These are phyloP conservation scores for Neoscytalidium dimidiatum DNA, from an alignment of 2,329 filamentous ascomycete species.

Conservation along the genomic window DNA sequence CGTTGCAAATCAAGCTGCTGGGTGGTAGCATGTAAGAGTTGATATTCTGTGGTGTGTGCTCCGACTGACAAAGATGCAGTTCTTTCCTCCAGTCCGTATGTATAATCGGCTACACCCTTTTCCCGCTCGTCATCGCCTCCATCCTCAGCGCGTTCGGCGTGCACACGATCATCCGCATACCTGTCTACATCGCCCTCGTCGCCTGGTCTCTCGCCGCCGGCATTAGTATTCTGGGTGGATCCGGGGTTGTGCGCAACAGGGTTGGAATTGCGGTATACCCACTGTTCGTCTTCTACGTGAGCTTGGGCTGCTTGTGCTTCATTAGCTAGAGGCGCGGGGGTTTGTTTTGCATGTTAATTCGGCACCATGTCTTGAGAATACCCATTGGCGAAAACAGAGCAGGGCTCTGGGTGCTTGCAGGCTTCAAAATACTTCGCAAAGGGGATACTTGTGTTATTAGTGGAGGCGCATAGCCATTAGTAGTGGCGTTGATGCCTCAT, in stretches of 20 bases:
- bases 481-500: neutral
- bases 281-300: constrained; percentile 91
- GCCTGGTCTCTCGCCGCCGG: constrained; percentile 93
- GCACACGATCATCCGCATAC: constrained; percentile 79
- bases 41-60: constrained; percentile 29
- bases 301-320: constrained; percentile 92
- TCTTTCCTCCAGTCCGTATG: constrained; percentile 98
- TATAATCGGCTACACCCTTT: constrained; percentile 97
- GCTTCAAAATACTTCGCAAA: neutral
- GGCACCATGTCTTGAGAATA: constrained; percentile 16
- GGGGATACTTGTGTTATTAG: constrained; percentile 1
- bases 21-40: constrained; percentile 92
- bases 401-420: constrained; percentile 15
- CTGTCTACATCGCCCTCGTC: constrained; percentile 85
- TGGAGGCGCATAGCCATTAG: neutral
- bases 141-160: constrained; percentile 82
- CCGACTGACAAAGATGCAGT: constrained; percentile 51
- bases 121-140: constrained; percentile 91
- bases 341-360: constrained; percentile 9
- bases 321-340: constrained; percentile 68
- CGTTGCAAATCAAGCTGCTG: constrained; percentile 94
- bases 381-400: constrained; percentile 12
- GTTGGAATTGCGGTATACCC: constrained; percentile 94
- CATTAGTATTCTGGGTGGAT: constrained; percentile 92
- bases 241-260: constrained; percentile 91